A percentile compares a stretch with the other conserved stretches of the same genome.
Conservation (phyloP, 345 rosid genomes). For the Euphorbia tirucalli region DNA sequence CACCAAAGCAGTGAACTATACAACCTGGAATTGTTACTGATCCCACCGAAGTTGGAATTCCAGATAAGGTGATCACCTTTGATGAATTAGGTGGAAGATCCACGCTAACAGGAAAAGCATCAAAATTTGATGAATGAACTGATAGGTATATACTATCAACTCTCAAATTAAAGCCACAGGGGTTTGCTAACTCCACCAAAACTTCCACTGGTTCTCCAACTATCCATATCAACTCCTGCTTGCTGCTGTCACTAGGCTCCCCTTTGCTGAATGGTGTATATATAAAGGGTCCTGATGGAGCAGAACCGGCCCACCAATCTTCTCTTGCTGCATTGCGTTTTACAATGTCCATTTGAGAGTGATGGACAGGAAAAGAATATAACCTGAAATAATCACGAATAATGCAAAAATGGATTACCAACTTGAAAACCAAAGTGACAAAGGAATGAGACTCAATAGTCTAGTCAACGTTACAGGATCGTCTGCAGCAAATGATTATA, state of each 20-base stretch:
- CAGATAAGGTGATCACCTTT: conserved; percentile 90
- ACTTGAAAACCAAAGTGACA: neutral
- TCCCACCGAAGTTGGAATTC: conserved; percentile 88
- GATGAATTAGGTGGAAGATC: conserved; percentile 93
- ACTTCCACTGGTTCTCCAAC: conserved; percentile 98
- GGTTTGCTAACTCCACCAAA: conserved; percentile 97
- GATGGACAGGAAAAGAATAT: conserved; percentile 79
- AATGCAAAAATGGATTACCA: neutral
- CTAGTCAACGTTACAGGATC: neutral
- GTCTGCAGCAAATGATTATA: neutral
- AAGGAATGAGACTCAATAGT: neutral
- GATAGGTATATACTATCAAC: conserved; percentile 95
- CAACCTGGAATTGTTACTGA: conserved; percentile 82
- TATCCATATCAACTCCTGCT: conserved; percentile 88
- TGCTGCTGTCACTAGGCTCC: conserved; percentile 64
- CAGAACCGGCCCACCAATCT: conserved; percentile 99
- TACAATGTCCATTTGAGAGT: conserved; percentile 77
- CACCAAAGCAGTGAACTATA: conserved; percentile 93
- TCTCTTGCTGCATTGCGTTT: conserved; percentile 83
- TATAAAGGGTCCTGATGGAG: conserved; percentile 96
- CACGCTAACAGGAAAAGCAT: conserved; percentile 87
- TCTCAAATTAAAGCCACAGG: conserved; percentile 88
- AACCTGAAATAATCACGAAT: conserved; percentile 46
- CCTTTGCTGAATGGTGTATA: conserved; percentile 98
- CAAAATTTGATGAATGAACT: conserved; percentile 79